Base-by-base conservation (phyloP, 2,329 filamentous ascomycete genomes). In the Hawksworthiomyces lignivorus region DNA sequence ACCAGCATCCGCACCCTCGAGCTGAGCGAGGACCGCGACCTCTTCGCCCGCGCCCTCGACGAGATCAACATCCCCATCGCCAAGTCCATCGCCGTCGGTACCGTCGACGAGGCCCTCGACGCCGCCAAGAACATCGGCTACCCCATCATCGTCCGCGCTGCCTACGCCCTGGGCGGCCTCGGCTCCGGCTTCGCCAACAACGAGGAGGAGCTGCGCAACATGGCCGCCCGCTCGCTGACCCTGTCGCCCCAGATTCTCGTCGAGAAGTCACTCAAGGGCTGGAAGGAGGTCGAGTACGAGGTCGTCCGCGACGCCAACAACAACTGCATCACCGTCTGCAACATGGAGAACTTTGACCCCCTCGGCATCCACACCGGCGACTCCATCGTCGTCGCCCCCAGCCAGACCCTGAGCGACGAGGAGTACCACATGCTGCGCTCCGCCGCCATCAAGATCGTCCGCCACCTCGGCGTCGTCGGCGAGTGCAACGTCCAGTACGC, bases 361-460 rank as follows among this genome's bases (percentile, higher is more conserved):
- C 79, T 98, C 28, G 92, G 92, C 58, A 94, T 95, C 43, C 92
- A 98, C 67, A 98, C 92, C 35, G 92, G 92, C 68, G 92, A 98
- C 72, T 96, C 89, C 56, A 98, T 98, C 56, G 92, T 98, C 49
- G 90, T 97, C 47, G 92, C 92, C 30, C 92, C 92, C 37, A 92
- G 85, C 68, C 92, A 98, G 69, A 98, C 92, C 19, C 73, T 98
- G 57, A 94, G 86, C 58, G 92, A 98, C 56, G 92, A 97, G 71
- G 92, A 98, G 66, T 98, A 97, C 64, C 89, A 98, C 72, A 97
- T 98, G 92, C 86, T 98, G 54, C 87, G 92, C 56, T 87, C 88
- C 31, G 89, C 92, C 49, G 87, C 92, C 35, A 96, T 97, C 72
- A 97, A 97, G 75, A 96, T 98, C 57, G 86, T 98, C 56, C 84